Evolutionary conservation across 2,329 filamentous ascomycete species (phyloP).

Genomic region (Aureobasidium leucospermi): DNA sequence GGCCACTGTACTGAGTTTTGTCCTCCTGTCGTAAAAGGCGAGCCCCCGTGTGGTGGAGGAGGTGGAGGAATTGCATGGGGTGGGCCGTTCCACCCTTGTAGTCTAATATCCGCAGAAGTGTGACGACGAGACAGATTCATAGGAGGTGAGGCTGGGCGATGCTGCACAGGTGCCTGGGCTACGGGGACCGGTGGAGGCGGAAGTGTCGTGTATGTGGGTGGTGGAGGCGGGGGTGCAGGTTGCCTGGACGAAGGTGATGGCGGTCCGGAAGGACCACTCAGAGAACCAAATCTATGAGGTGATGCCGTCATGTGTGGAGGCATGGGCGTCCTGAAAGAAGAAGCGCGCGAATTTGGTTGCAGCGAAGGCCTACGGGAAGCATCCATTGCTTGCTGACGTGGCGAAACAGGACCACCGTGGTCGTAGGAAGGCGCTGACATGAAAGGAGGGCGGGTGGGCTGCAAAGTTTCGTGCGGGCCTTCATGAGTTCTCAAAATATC

Average conservation of each 20-base stretch:
- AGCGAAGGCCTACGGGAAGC: conserved; percentile 69
- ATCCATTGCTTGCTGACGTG: conserved; percentile 51
- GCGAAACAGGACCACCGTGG: conserved; percentile 14
- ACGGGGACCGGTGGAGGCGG: conserved; percentile 49
- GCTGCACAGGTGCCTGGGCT: conserved; percentile 38
- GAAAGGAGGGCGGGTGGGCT: conserved; percentile 58
- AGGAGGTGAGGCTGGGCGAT: conserved; percentile 39
- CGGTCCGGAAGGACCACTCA: conserved; percentile 57
- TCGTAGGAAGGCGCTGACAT: conserved; percentile 53
- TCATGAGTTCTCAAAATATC: conserved; percentile 51
- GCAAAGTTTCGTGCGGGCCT: conserved; percentile 57
- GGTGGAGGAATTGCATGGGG: conserved; percentile 30
- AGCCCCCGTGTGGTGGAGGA: conserved; percentile 41
- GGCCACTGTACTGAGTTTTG: conserved; percentile 58
- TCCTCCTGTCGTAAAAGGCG: conserved; percentile 57
- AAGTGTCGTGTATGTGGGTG: conserved; percentile 31
- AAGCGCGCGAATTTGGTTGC: conserved; percentile 52
- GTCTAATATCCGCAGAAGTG: conserved; percentile 90
- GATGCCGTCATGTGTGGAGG: conserved; percentile 74
- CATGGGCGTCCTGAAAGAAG: conserved; percentile 68
- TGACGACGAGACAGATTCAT: conserved; percentile 73
- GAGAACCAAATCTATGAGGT: conserved; percentile 80
- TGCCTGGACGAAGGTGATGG: conserved; percentile 68
- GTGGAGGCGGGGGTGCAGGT: conserved; percentile 58
- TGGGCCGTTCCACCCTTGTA: conserved; percentile 63